Base-by-base conservation (phyloP, 2,329 filamentous ascomycete genomes). In the Mollisiaceae sp. region DNA sequence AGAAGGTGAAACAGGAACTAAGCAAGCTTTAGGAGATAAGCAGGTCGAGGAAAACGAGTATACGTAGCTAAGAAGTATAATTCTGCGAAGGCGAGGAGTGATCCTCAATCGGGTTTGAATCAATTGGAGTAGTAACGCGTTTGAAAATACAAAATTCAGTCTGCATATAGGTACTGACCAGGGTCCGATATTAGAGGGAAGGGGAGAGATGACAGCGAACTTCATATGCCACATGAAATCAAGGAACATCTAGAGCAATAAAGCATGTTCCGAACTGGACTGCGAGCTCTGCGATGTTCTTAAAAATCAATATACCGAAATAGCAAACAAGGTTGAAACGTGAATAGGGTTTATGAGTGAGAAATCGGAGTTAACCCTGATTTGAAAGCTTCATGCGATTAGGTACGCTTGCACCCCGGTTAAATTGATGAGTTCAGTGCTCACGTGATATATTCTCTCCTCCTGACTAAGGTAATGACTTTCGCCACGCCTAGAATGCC, bases 41-140 rank as follows among this genome's bases (percentile, higher is more conserved):
- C 36, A 60, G 39, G 64, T 60, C 41, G 35, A 55, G 15, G 55
- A 32, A 56, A 65, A 8, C 60, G 64, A 2, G 59, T 60, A 14
- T 39, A 62, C 41, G 55, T 61, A 36, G 56, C 45, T 24, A 54
- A 60, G 47, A 61, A 60, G 47, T 56, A 63, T 56, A 60, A 24
- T 56, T 63, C 54, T 65, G 35, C 41, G 18, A 60, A 54, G 59
- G n/a, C 39, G 36, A 56, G 18, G 15, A 57, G 39, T 41, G 38
- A 65, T 63, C 63, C 56, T 50, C 39, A 65, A 45, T 59, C 60
- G n/a, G 38, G 27, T 4, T 45, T 47, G n/a, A 65, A 62, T 56
- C 27, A 58, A 36, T 8, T 20, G 14, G 22, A 20, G 12, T n/a
- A 32, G 27, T 32, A 32, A 32, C 27, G 27, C 27, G 27, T 32